Conservation (phyloP, 2,329 filamentous ascomycete species). For the Aureobasidium sp. region DNA sequence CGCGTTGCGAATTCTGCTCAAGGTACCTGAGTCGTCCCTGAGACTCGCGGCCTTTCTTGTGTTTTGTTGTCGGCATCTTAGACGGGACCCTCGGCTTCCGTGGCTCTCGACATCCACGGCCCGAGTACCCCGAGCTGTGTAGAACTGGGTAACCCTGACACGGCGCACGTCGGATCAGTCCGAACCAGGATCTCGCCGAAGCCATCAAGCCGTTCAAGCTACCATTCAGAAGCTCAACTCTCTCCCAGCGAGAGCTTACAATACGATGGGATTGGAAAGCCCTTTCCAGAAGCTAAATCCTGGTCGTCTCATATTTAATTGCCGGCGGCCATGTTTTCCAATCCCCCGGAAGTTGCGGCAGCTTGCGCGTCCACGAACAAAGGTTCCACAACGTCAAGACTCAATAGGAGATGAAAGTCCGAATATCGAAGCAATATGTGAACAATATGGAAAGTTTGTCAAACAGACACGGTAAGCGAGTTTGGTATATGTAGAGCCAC, state of each 20-base stretch:
- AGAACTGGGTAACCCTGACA: no score
- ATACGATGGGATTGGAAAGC: no score
- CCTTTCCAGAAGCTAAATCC: background rate
- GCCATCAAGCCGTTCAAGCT: no score
- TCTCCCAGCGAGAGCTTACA: no score
- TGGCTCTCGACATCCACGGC: no score
- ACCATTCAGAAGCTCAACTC: no score
- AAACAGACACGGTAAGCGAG: background rate
- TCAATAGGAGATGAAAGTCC: background rate
- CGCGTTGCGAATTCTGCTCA: background rate
- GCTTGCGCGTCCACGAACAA: background rate
- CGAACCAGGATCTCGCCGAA: no score
- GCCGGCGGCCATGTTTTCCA: background rate
- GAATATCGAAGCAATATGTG: background rate
- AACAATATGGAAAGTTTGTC: background rate
- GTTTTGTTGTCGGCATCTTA: background rate
- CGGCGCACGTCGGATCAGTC: no score
- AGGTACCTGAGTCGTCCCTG: no score
- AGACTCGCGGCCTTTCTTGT: no score
- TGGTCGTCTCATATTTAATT: background rate
- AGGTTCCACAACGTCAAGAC: background rate
- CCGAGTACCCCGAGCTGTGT: no score
- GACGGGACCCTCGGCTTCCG: no score
- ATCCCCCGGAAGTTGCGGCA: background rate
- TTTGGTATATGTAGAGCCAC: background rate